phyloP scores from a whole-genome alignment of 179 eudicot genomes.

The Amaranthus tricolor region DNA sequence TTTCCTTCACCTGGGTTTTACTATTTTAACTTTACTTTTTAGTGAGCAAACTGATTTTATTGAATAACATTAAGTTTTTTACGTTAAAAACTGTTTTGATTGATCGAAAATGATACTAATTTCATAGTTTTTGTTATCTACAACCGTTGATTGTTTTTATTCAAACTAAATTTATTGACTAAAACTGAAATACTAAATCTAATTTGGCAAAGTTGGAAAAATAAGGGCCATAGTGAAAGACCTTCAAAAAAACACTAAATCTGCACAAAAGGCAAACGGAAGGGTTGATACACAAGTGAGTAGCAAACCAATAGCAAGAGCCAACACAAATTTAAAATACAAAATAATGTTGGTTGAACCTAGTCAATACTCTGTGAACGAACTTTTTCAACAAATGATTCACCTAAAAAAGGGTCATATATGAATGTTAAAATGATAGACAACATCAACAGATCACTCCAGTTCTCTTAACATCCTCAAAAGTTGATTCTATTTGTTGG shows the following conservation, averaged over 20 bases:
- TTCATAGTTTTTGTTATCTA: no score
- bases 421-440: neutral
- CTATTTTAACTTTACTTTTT: no score
- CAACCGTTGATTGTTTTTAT: no score
- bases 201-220: no score
- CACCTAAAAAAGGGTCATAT: neutral
- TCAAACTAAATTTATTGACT: no score
- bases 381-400: neutral
- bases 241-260: neutral
- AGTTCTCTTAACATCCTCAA: neutral
- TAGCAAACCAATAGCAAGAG: neutral
- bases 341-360: neutral
- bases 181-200: no score
- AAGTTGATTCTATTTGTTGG: neutral
- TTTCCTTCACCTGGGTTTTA: no score
- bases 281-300: neutral
- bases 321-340: neutral
- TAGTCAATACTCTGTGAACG: neutral
- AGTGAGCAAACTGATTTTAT: no score
- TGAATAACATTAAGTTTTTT: no score
- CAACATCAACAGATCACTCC: neutral
- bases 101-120: no score
- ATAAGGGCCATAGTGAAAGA: neutral
- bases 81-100: no score
- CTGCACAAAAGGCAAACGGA: neutral